phyloP scores from a whole-genome alignment of 257 asterid species.

The Lithospermum erythrorhizon region DNA sequence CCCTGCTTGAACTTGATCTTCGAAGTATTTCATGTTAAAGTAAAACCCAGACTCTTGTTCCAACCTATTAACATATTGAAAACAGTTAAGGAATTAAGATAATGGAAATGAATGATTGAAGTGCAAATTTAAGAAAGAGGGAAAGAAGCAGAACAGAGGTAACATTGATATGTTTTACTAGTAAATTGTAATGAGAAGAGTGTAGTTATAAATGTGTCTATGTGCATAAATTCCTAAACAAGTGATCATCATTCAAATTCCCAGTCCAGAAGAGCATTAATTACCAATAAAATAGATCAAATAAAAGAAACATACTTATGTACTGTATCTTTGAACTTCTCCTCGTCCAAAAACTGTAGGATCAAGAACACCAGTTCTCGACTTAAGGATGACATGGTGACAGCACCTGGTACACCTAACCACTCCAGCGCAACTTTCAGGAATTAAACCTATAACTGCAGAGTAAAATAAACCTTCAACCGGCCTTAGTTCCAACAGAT shows the following conservation, averaged over 20 bases:
- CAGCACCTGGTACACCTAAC: constrained; percentile 88
- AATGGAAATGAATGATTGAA: neutral
- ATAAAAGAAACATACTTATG: constrained; percentile 51
- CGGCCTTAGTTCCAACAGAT: neutral
- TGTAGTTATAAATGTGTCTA: neutral
- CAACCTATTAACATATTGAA: constrained; percentile 36
- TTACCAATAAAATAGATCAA: constrained; percentile 4
- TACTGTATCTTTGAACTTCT: constrained; percentile 91
- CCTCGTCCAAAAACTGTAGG: constrained; percentile 94
- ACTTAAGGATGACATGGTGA: constrained; percentile 95
- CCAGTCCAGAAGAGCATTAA: neutral
- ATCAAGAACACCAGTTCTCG: constrained; percentile 93
- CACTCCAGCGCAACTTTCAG: constrained; percentile 92
- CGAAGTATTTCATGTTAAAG: constrained; percentile 94
- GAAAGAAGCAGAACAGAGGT: neutral
- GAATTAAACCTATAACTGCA: constrained; percentile 21
- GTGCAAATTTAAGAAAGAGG: neutral
- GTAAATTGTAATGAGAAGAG: neutral
- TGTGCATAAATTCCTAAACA: neutral
- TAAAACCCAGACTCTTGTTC: constrained; percentile 93
- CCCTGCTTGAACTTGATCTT: constrained; percentile 94
- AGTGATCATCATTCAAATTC: neutral
- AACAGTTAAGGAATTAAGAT: constrained; percentile 4
- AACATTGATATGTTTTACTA: neutral
- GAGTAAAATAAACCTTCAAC: constrained; percentile 1